Percentiles rank a stretch among this genome's conserved stretches.
Conservation (phyloP, 2,329 filamentous ascomycete species). For the Aspergillus phoenicis region DNA sequence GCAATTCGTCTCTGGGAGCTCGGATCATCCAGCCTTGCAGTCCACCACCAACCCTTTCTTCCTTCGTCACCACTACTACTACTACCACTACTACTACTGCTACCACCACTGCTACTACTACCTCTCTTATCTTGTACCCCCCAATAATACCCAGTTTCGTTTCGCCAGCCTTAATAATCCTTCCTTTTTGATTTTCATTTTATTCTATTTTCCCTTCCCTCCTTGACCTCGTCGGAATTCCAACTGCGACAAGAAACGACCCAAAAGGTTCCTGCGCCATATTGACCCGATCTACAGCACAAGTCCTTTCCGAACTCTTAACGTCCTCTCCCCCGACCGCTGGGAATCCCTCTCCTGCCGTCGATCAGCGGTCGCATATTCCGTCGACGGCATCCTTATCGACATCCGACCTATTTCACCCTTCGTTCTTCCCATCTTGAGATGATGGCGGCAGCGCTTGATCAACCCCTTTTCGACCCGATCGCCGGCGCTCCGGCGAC, state of each 20-base stretch:
- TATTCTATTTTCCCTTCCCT: not conserved
- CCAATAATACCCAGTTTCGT: not conserved
- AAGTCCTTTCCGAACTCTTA: conserved; percentile 10
- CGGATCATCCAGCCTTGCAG: conserved; percentile 17
- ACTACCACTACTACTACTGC: no score
- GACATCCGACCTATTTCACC: conserved; percentile 15
- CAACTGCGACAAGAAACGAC: not conserved
- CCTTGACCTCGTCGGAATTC: not conserved
- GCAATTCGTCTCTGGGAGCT: conserved; percentile 21
- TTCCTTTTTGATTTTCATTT: not conserved
- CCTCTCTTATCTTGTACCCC: not conserved
- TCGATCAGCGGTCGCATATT: conserved; percentile 48
- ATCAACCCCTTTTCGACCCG: conserved; percentile 33
- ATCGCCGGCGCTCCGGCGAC: conserved; percentile 28
- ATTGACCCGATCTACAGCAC: conserved; percentile 11
- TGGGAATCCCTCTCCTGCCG: conserved; percentile 43
- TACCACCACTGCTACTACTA: not conserved
- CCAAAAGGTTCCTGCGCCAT: conserved; percentile 1
- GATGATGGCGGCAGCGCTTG: conserved; percentile 39
- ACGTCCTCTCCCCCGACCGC: conserved; percentile 41
- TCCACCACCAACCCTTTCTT: conserved; percentile 10
- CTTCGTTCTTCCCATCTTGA: conserved; percentile 17
- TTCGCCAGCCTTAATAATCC: not conserved
- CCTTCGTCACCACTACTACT: not conserved
- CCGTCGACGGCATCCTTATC: conserved; percentile 40